These are phyloP conservation scores for Collybiopsis luxurians DNA, from an alignment of 768 basidiomycete species.

Conservation along the genomic window DNA sequence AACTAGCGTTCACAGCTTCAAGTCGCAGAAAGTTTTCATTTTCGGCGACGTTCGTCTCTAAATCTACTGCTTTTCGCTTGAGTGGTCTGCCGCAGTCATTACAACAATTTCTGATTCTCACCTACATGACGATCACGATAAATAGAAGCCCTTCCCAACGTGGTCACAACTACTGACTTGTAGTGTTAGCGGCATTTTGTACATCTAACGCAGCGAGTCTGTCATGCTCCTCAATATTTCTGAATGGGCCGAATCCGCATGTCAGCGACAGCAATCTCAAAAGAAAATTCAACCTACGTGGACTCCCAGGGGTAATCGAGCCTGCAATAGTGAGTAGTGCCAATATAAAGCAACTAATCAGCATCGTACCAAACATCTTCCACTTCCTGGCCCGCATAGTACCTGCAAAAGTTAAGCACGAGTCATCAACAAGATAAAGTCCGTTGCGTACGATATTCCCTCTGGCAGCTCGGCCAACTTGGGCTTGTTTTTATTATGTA, in stretches of 20 bases:
- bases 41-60: too few species aligned
- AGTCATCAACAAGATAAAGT: neutral
- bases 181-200: too few species aligned
- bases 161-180: too few species aligned
- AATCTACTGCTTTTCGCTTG: too few species aligned
- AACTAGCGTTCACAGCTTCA: too few species aligned
- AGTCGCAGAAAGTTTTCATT: too few species aligned
- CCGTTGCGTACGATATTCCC: slow-evolving; percentile 52
- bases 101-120: too few species aligned
- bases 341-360: slow-evolving; percentile 8
- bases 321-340: slow-evolving; percentile 38
- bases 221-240: slow-evolving; percentile 79
- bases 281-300: slow-evolving; percentile 40
- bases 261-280: neutral
- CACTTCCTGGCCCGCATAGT: slow-evolving; percentile 80
- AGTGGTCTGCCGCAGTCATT: too few species aligned
- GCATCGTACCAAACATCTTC: slow-evolving; percentile 72
- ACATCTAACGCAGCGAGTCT: slow-evolving; percentile 47
- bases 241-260: slow-evolving; percentile 24
- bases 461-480: slow-evolving; percentile 77
- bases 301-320: slow-evolving; percentile 87
- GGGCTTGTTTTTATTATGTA: slow-evolving; percentile 89
- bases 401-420: slow-evolving; percentile 35
- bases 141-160: neutral
- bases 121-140: neutral